Conservation (phyloP, 805 yeast genomes). For the Hanseniaspora osmophila region DNA sequence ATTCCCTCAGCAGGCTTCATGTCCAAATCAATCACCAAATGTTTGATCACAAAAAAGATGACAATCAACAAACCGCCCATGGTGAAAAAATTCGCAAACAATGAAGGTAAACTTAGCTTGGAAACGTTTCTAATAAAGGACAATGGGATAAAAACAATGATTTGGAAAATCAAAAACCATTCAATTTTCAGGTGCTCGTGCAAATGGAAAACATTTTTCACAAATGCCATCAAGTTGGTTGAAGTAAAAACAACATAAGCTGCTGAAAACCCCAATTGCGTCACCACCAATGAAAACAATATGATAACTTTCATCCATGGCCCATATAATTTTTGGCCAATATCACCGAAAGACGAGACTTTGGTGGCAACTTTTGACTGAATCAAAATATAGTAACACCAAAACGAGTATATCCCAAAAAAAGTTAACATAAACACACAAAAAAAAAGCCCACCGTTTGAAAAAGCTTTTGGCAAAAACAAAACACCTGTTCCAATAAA, state of each 20-base stretch:
- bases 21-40: constrained; percentile 14
- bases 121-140: constrained; percentile 67
- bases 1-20: constrained; percentile 41
- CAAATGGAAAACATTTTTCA: constrained; percentile 33
- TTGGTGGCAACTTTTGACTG: constrained; percentile 42
- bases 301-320: constrained; percentile 49
- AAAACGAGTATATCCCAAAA: constrained; percentile 59
- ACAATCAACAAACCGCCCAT: constrained; percentile 53
- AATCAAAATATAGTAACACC: constrained; percentile 62
- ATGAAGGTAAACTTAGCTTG: constrained; percentile 55
- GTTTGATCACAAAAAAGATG: constrained; percentile 35
- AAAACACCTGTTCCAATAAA: constrained; percentile 68
- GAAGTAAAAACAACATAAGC: constrained; percentile 72
- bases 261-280: constrained; percentile 71
- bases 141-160: constrained; percentile 48
- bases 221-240: constrained; percentile 53
- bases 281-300: constrained; percentile 45
- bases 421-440: constrained; percentile 37
- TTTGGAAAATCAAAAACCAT: constrained; percentile 38
- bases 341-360: constrained; percentile 69
- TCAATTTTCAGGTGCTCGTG: constrained; percentile 9
- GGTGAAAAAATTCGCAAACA: constrained; percentile 58
- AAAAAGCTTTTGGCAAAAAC: constrained; percentile 55
- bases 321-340: constrained; percentile 53
- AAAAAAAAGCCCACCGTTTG: constrained; percentile 58